Base-by-base conservation (phyloP, 495 filamentous ascomycete genomes). In the Aspergillus panamensis region DNA sequence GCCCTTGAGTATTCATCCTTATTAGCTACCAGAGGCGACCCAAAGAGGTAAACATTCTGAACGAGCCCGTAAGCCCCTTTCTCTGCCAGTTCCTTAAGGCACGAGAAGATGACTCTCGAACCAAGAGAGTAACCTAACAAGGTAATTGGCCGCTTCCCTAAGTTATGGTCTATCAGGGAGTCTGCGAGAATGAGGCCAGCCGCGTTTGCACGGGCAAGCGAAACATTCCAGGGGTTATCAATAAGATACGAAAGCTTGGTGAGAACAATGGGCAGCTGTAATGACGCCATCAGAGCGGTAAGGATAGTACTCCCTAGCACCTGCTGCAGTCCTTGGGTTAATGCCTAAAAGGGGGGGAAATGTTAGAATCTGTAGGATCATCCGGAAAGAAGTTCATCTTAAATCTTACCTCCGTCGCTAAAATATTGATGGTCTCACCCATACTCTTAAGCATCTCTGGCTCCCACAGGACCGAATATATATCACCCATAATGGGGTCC, bases 391-490 rank as follows among this genome's bases (percentile, higher is more conserved):
- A 51, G 3, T 43, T 21, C 4, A 20, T 17, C 37, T 8, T 35
- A 13, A 32, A 55, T 55, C 81, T 75, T 75, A 95, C 91, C 84
- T 99, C 94, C 40, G 95, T 97, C 53, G 95, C 94, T 47, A 99
- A 79, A 70, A 99, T 97, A 62, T 96, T 96, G 63, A 99, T 97
- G 20, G 94, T 99, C 53, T 91, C 87, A 79, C 94, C 94, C 89
- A 96, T 97, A 66, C 88, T 94, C 47, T 83, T 87, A 61, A 99
- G 81, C 92, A 99, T 96, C 62, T 99, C 94, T 4, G 94, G 95
- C 71, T 99, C 94, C 95, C 95, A 99, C 52, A 93, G 78, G 8
- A 99, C 86, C 0, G 95, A 97, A 73, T 97, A 99, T 19, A 99
- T 83, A 74, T 99, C 94, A 32, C 94, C 94, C 94, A 99, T 97